Evolutionary conservation across 208 protist species (phyloP).

Genomic region (Acanthamoeba royreba): DNA sequence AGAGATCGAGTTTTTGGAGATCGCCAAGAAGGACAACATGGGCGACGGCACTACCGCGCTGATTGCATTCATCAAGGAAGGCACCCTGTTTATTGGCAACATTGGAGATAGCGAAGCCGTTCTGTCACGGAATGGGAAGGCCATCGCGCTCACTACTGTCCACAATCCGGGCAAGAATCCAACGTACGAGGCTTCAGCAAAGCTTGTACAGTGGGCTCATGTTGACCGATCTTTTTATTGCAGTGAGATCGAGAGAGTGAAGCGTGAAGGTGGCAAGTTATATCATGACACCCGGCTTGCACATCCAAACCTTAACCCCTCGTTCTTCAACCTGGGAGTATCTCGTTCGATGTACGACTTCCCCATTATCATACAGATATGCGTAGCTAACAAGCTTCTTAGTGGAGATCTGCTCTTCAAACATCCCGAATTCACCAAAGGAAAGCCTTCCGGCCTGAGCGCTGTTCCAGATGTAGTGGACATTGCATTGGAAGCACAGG

Average conservation of each 20-base stretch:
- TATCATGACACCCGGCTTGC: not conserved
- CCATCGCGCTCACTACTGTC: not conserved
- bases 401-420: not conserved
- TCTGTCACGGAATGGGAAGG: not conserved
- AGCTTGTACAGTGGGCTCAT: too few relatives aligned
- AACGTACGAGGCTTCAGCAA: too few relatives aligned
- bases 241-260: not conserved
- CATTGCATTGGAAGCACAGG: not conserved
- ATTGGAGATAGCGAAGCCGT: not conserved
- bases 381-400: not conserved
- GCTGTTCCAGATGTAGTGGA: not conserved
- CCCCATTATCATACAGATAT: not conserved
- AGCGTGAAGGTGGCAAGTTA: not conserved
- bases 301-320: not conserved
- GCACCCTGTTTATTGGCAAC: not conserved
- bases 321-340: constrained; percentile 1
- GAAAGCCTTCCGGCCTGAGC: not conserved
- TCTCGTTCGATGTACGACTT: not conserved
- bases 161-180: constrained; percentile 22
- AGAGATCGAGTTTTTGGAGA: not conserved
- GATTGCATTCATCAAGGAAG: not conserved
- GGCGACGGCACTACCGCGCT: not conserved
- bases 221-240: not conserved
- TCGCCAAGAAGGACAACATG: not conserved
- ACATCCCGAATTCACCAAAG: constrained; percentile 1